Evolutionary conservation across 345 rosid species (phyloP).

Genomic region (Gossypium ekmanianum): DNA sequence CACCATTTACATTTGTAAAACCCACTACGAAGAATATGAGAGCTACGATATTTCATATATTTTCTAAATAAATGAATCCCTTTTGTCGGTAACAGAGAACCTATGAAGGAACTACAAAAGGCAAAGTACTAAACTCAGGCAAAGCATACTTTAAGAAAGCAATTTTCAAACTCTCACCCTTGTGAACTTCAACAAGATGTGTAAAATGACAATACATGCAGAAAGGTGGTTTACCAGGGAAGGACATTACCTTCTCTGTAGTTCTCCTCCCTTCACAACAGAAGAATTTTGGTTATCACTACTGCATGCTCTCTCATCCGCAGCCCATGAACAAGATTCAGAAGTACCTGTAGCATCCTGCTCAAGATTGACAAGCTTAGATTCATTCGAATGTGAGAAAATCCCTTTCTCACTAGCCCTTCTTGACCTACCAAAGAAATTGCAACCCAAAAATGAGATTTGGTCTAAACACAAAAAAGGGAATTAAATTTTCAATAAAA

Average conservation of each 20-base stretch:
- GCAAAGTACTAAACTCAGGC: not conserved
- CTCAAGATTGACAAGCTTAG: constrained; percentile 19
- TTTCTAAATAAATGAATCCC: not conserved
- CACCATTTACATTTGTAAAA: not conserved
- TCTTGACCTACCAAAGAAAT: constrained; percentile 28
- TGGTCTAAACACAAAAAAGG: not conserved
- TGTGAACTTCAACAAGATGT: not conserved
- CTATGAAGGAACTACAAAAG: not conserved
- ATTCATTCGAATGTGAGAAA: constrained; percentile 37
- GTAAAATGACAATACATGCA: not conserved
- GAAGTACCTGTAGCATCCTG: constrained; percentile 43
- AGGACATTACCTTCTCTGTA: constrained; percentile 49
- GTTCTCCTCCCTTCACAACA: constrained; percentile 37
- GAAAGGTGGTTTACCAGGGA: not conserved
- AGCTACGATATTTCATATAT: not conserved
- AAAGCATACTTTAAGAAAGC: not conserved
- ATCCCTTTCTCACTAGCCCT: constrained; percentile 27
- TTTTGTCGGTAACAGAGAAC: not conserved
- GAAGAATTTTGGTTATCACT: constrained; percentile 58
- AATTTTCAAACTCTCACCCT: not conserved
- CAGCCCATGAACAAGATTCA: constrained; percentile 60
- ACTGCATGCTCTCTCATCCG: constrained; percentile 65
- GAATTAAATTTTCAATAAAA: not conserved
- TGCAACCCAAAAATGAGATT: not conserved
- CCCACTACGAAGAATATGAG: not conserved